Conservation (phyloP, 179 eudicot species). For the Beta corolliflora region DNA sequence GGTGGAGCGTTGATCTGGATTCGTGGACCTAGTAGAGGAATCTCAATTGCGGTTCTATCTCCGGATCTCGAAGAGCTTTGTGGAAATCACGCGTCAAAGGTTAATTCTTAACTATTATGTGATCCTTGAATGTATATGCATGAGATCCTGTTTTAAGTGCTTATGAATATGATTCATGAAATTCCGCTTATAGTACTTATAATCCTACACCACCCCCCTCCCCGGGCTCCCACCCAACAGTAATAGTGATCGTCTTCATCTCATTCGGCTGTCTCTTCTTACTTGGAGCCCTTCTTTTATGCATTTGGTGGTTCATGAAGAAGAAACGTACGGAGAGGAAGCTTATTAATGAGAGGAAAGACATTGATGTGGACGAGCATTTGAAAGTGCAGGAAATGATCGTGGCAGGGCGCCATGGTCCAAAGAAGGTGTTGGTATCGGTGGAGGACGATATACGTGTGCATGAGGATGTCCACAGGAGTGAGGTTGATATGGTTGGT, state of each 20-base stretch:
- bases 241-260: slow-evolving; percentile 40
- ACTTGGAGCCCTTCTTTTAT: slow-evolving; percentile 32
- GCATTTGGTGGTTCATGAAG: slow-evolving; percentile 49
- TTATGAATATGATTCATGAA: too few species aligned
- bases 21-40: too few species aligned
- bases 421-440: slow-evolving; percentile 32
- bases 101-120: too few species aligned
- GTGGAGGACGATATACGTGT: slow-evolving; percentile 54
- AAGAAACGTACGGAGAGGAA: slow-evolving; percentile 42
- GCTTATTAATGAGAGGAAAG: slow-evolving; percentile 39
- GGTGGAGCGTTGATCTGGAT: too few species aligned
- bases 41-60: too few species aligned
- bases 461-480: slow-evolving; percentile 38
- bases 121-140: too few species aligned
- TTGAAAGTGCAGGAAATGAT: slow-evolving; percentile 48
- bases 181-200: too few species aligned
- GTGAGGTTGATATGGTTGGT: slow-evolving; percentile 35
- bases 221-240: slow-evolving; percentile 24
- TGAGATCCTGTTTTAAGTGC: too few species aligned
- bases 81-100: too few species aligned
- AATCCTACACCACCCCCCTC: slow-evolving; percentile 23
- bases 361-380: slow-evolving; percentile 48
- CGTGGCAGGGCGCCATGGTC: slow-evolving; percentile 46
- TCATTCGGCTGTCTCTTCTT: slow-evolving; percentile 47
- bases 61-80: too few species aligned